Base-by-base conservation (phyloP, 1,284 basidiomycete species). In the Ceratobasidium sp. region DNA sequence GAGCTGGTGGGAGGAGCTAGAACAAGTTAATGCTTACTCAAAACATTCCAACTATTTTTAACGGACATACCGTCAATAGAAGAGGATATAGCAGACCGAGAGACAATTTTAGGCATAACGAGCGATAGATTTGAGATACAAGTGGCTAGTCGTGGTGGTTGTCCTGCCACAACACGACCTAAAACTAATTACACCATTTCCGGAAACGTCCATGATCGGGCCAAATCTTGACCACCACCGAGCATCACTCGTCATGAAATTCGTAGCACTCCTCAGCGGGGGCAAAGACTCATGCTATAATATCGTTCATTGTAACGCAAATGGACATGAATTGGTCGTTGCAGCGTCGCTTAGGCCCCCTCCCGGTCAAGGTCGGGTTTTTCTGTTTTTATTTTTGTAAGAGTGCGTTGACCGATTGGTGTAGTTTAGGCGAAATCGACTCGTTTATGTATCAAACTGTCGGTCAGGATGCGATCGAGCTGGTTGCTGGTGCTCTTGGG, bases 261-360 rank as follows among this genome's bases (percentile, higher is more conserved):
- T 97, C 84, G 92, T 99, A 81, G 97, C 94, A 1, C 88, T 99
- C 77, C 91, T 99, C 67, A 98, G 96, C 76, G 98, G 98, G 46
- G 98, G 98, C 61, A 99, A 99, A 85, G 98, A 99, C 86, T 96
- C 94, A 83, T 98, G 96, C 88, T 99, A 93, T 89, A 99, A 98
- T 83, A 90, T 99, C 38, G 86, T 96, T 38, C 97, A 99, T 85
- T 97, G 96, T 83, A 87, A 91, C 54, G 88, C 90, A 78, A 95
- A 98, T 83, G 94, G 95, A 0, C 98, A 99, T 84, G 88, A 95
- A 80, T 90, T 99, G 46, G 87, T 97, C 1, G 96, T 96, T 1
- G 91, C 97, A 23, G 98, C 96, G 2, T 96, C 96, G 57, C 87
- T 99, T 33, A 90, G 93, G 15, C 97, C 97, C 17, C 91, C 89